phyloP scores from a whole-genome alignment of 345 rosid species.

The Ailanthus altissimus region DNA sequence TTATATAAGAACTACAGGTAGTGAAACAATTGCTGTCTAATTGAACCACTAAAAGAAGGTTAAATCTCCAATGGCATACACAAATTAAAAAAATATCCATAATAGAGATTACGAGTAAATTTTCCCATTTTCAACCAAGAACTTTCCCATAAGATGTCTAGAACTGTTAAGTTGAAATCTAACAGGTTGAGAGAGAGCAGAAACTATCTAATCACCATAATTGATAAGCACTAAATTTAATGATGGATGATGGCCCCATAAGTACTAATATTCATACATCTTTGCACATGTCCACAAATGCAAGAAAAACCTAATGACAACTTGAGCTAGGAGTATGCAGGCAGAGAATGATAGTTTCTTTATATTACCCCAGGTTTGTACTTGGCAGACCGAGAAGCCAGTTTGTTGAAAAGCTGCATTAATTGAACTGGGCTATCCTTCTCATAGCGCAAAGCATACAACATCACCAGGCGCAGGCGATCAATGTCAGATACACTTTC shows the following conservation, averaged over 20 bases:
- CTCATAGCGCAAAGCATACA: conserved; percentile 96
- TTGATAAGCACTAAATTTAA: not conserved
- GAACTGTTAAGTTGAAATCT: not conserved
- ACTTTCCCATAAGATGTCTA: conserved; percentile 9
- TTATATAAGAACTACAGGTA: conserved; percentile 2
- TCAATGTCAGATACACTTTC: conserved; percentile 88
- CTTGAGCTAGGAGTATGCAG: conserved; percentile 1
- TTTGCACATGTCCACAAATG: not conserved
- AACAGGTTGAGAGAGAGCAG: not conserved
- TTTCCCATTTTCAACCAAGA: not conserved
- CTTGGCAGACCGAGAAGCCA: conserved; percentile 84
- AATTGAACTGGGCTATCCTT: conserved; percentile 95
- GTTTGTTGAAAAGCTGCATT: conserved; percentile 95
- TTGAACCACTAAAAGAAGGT: conserved; percentile 1
- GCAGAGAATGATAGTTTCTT: conserved; percentile 15
- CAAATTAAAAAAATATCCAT: not conserved
- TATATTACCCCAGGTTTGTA: conserved; percentile 90
- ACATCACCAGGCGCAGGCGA: conserved; percentile 79
- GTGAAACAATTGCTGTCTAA: not conserved
- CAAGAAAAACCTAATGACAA: conserved; percentile 6
- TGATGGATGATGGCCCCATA: not conserved
- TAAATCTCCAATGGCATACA: not conserved
- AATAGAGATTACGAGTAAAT: not conserved
- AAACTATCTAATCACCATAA: not conserved
- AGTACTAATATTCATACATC: conserved; percentile 11